Evolutionary conservation across 176 grass and related monocot genomes (phyloP), one percentile per base, ranked within the genome.

Genomic region (Otatea glauca): DNA sequence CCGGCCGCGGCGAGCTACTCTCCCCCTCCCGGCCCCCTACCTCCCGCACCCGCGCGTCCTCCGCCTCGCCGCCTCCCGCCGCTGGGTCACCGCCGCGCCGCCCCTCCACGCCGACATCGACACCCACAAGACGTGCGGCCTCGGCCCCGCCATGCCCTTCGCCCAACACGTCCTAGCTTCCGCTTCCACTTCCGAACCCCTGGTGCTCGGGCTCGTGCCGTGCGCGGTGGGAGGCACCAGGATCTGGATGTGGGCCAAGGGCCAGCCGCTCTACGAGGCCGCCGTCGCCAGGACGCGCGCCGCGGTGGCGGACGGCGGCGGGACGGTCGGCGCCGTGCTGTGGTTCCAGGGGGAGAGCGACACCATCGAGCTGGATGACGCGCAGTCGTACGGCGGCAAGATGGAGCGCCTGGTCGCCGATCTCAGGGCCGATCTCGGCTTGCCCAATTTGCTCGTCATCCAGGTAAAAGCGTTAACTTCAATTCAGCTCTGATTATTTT

Each of bases 261-360:
- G 92, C 15, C 72, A 82, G 72, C 67, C 49, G 24, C 88, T 95
- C 49, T 98, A 98, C 83, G 83, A 88, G 76, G 70, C 70, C 42
- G 81, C 89, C 84, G 87, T 98, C 83, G 77, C 44, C 50, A 65
- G 96, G 65, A 18, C 91, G 69, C 89, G 79, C 86, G 87, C 91
- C n/a, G 87, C 95, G 13, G 54, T 82, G 15, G 68, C 14, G 5
- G 70, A 58, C 54, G 81, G 91, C 23, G 86, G 88, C 5, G 91
- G 96, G 4, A 79, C 16, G 24, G 64, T 98, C 61, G 93, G 64
- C 63, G 96, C 91, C 49, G 85, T 98, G 66, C 67, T 98, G 16
- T 98, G 96, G 96, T 95, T 90, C 85, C 96, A 95, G 86, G 96
- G 95, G 73, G 93, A 98, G 91, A 95, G 91, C 55, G 96, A 98